Evolutionary conservation across 768 basidiomycete genomes (phyloP).

Genomic region (Crepidotus variabilis): DNA sequence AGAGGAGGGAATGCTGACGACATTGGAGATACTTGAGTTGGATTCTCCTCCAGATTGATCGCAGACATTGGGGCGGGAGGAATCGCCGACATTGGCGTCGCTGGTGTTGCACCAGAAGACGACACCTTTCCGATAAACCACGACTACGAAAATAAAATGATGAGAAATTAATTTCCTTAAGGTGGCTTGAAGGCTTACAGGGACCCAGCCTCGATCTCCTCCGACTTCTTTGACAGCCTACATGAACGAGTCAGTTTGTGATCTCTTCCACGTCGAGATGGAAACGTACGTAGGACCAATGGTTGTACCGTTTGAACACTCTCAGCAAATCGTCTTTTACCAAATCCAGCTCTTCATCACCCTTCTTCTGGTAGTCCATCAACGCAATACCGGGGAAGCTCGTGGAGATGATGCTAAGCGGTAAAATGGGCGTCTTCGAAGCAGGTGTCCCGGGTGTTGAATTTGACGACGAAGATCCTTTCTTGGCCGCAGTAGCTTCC

Average conservation of each 20-base stretch:
- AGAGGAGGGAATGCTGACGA: conserved; percentile 74
- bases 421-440: conserved; percentile 79
- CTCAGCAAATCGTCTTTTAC: conserved; percentile 84
- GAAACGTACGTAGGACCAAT: conserved; percentile 85
- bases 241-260: conserved; percentile 6
- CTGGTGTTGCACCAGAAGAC: conserved; percentile 44
- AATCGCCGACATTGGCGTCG: conserved; percentile 41
- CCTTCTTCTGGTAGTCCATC: conserved; percentile 95
- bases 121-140: conserved; percentile 94
- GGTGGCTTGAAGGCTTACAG: conserved; percentile 42
- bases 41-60: conserved; percentile 34
- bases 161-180: conserved; percentile 3
- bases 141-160: conserved; percentile 41
- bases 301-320: conserved; percentile 97
- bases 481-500: conserved; percentile 69
- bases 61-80: conserved; percentile 22
- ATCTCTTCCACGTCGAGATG: conserved; percentile 17
- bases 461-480: conserved; percentile 28
- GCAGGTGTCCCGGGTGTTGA: conserved; percentile 35
- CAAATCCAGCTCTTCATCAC: conserved; percentile 87
- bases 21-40: conserved; percentile 70
- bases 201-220: conserved; percentile 96
- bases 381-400: conserved; percentile 95
- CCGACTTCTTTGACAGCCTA: conserved; percentile 92
- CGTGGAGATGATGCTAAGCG: conserved; percentile 90